Evolutionary conservation across 129 eudicot genomes (phyloP), one percentile per base, ranked within the genome.

Genomic region (Flaveria brownii): DNA sequence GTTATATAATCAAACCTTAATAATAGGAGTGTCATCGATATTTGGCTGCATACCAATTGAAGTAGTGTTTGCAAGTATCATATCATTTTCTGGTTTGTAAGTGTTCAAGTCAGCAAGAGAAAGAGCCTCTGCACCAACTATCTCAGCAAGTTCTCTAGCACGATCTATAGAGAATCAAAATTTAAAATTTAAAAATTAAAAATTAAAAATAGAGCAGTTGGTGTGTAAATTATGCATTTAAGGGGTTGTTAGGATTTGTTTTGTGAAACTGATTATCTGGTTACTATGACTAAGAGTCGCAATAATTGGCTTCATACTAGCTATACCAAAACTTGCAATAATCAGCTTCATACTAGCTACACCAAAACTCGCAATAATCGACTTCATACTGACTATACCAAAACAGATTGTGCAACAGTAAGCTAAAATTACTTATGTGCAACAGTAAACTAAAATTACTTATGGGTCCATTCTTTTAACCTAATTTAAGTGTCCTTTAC

Each of bases 11-110:
- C 86, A 59, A 72, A 94, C 97, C 97, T 89, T 94, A 46, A 93
- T 64, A 77, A 94, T 73, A 22, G 99, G 99, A 22, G 99, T 91
- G 74, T 91, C 92, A 6, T 94, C 85, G 17, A 91, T 81, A 49
- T 87, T 89, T 22, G 99, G 99, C 73, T 94, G 92, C 99, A 94
- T 94, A 42, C 99, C 99, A 39, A 94, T 88, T 49, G 99, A 87
- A 51, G 99, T 94, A 30, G 97, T 84, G 87, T 94, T 94, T 52
- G 97, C 99, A 78, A 94, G 96, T 77, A 94, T 85, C 99, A 94
- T 89, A 28, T 86, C 88, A 25, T 79, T 81, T 81, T 94, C 97
- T 2, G 97, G 97, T 52, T 71, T 83, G 79, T 87, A 94, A 70
- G 73, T 79, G 64, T 61, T 63, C 66, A 94, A 72, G 64, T 91